These are phyloP conservation scores for Favolaschia claudopus DNA, from an alignment of 768 basidiomycete genomes.

Conservation along the genomic window DNA sequence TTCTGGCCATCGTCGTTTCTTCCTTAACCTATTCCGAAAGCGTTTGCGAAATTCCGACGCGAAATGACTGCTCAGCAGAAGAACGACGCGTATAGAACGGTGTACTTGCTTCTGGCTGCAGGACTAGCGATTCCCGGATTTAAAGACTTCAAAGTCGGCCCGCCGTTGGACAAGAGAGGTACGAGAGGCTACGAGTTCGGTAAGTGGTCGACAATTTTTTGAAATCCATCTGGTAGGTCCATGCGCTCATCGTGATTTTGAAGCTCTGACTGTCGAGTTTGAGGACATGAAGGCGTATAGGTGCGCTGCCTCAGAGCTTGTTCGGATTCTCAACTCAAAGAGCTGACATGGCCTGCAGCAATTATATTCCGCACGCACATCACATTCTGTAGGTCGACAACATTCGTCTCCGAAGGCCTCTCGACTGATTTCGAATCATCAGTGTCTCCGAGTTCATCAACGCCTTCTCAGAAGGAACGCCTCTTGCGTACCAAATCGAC, in stretches of 20 bases:
- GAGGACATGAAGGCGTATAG: conserved; percentile 12
- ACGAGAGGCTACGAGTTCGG: conserved; percentile 24
- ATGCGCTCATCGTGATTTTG: no score
- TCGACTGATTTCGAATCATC: no score
- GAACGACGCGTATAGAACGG: conserved; percentile 16
- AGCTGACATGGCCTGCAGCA: neutral
- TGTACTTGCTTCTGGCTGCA: conserved; percentile 4
- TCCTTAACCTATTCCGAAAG: neutral
- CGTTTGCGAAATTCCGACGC: conserved; percentile 20
- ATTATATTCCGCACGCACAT: conserved; percentile 24
- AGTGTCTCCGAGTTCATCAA: conserved; percentile 9
- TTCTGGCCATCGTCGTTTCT: neutral
- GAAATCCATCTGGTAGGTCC: no score
- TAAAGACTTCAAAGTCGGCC: conserved; percentile 16
- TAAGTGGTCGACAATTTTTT: neutral
- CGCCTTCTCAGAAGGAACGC: conserved; percentile 9
- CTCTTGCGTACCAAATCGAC: conserved; percentile 23
- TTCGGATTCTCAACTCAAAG: no score
- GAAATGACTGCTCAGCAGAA: conserved; percentile 9
- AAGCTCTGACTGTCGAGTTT: conserved; percentile 24
- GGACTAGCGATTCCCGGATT: conserved; percentile 20
- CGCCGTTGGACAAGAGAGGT: conserved; percentile 8
- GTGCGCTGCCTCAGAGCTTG: neutral
- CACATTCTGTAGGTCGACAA: conserved; percentile 15
- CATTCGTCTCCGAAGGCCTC: neutral